Base-by-base conservation (phyloP, 305 asterid genomes). In the Fraxinus albicans region DNA sequence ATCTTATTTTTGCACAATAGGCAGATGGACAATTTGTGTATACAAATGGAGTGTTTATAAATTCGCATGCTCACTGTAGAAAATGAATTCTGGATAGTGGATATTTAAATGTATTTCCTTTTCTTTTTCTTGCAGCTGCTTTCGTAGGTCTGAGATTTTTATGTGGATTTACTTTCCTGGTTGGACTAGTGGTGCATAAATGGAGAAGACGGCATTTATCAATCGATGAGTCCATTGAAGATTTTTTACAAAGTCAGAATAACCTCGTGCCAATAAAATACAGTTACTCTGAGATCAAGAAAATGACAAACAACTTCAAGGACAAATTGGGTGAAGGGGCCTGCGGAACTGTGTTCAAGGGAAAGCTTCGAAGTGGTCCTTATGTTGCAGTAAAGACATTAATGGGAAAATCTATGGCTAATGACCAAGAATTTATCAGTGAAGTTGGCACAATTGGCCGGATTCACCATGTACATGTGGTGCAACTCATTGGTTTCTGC, bases 281-380 rank as follows among this genome's bases (percentile, higher is more conserved):
- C 27, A 53, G 85, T n/a, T 87, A 85, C 60, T 84, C 81, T 0
- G 89, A 88, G 35, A 82, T 88, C 19, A 88, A 70, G 85, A 88
- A 82, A 79, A 90, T 90, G 91, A 90, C 91, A 0, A 85, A 47
- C 55, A 85, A 82, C 44, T 88, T 88, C 87, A 85, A 38, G 70
- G 86, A 87, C 12, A 88, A 76, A 80, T 72, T 90, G 4, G 91
- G 93, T 0, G 88, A 89, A 89, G 92, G 91, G 7, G 93, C 89
- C 8, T 90, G 75, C 17, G 93, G 92, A 35, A 47, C 82, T 23
- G 91, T 90, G 23, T 87, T 80, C 79, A 89, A 87, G 84, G 93
- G 93, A 77, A 90, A 87, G 76, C 88, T 89, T 15, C 85, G 79
- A 6, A 89, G 93, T 77, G 92, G 93, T 17, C 87, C 55, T 75